Evolutionary conservation across 306 rosid genomes (phyloP), one percentile per base, ranked within the genome.

Genomic region (Begonia masoniana): DNA sequence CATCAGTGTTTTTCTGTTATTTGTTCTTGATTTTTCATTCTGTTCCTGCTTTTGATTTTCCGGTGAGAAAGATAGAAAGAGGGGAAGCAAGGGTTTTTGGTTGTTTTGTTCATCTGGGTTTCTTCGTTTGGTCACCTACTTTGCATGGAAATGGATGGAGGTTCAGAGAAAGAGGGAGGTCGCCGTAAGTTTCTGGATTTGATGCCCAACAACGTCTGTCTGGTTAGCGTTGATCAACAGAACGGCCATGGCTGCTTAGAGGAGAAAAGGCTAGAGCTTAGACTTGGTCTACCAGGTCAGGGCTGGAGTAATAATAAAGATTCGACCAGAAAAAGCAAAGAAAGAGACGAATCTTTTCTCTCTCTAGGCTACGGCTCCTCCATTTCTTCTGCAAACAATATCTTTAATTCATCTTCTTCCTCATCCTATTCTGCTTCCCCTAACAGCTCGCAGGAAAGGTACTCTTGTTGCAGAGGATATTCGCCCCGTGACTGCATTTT

Each of bases 371-470:
- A 66, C 64, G 71, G 64, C 64, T 50, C 80, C n/a, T 45, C 49
- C 49, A 45, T 45, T 11, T 45, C 49, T 45, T 45, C 49, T n/a
- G 49, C 15, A 6, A 45, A 45, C n/a, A 7, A 5, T 31, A 31
- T 31, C 39, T 1, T 31, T 31, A 31, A 31, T 31, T 67, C 70
- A 41, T 66, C 82, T 68, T 48, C 82, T 62, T 76, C 73, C 46
- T 75, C 82, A 58, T 74, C 72, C 45, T 75, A 71, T 26, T 51
- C 89, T 78, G 71, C 82, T 72, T 76, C 76, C 41, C 64, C 78
- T 52, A 82, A 83, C 85, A 85, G 57, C 54, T 83, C 96, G 75
- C 99, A 91, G 84, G 86, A 85, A 76, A 85, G 97, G 97, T 89
- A 10, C 15, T 31, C 39, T 31, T 31, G 9, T 31, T 5, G 39